Base-by-base conservation (phyloP, 257 asterid species). In the Solanum corneliomulleri region DNA sequence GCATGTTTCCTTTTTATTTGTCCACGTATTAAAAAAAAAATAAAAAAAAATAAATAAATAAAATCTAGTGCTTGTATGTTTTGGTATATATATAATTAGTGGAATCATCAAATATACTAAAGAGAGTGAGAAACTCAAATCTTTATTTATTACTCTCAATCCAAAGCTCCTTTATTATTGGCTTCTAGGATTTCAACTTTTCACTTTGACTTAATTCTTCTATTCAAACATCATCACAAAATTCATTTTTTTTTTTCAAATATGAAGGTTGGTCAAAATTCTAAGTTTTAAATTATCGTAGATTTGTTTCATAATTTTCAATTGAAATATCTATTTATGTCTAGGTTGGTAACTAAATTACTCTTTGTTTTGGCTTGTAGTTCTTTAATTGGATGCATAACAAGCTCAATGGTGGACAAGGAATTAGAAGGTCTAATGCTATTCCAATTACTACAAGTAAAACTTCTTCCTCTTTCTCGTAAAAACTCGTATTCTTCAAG, bases 121-220 rank as follows among this genome's bases (percentile, higher is more conserved):
- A 77, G 62, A 77, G 25, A 45, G 25, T 45, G 64, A 78, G 41
- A 44, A 78, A 44, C 64, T 45, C n/a, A 44, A 77, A 77, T 71
- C 88, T 42, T 85, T 56, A 45, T 88, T 86, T 91, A 87, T 82
- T 90, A 89, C n/a, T 41, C 86, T 75, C 86, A 47, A 89, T 86
- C 94, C 90, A 92, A 89, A 89, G 88, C 92, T 91, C 87, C 90
- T 88, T 82, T 90, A 92, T 92, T 91, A 89, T 92, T 95, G 97
- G 94, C 92, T 92, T 89, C 92, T 90, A 90, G 90, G 91, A 90
- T 39, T 27, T 11, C 69, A n/a, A 11, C 72, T 62, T 62, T 29
- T 82, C 70, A 56, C 42, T 39, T 71, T 82, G 86, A 29, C 45
- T 37, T 52, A 16, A 52, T 52, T 82, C 27, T 56, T 29, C 37